A percentile compares a stretch with the other conserved stretches of the same genome.
Evolutionary conservation across 108 stramenopile genomes (phyloP).

Genomic region (Pelagomonas calceolata): DNA sequence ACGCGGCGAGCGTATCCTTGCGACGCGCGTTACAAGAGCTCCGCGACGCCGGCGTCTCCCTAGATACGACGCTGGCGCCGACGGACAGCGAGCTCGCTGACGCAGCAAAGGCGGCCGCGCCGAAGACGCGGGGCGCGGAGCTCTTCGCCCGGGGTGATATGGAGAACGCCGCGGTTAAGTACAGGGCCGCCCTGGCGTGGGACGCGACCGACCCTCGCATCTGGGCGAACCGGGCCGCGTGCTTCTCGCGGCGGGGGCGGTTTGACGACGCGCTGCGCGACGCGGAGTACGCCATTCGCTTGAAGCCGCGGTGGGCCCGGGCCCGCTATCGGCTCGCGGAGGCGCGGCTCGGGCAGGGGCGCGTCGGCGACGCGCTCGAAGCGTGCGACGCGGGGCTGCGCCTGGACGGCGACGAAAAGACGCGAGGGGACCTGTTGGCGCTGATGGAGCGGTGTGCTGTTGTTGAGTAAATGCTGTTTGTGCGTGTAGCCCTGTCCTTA

Average conservation of each 20-base stretch:
- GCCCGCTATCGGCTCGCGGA: not conserved
- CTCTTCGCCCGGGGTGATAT: not conserved
- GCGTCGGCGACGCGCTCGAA: not conserved
- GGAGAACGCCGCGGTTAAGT: not conserved
- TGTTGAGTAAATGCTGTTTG: too few species aligned
- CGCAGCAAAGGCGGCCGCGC: too few species aligned
- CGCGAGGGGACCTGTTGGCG: too few species aligned
- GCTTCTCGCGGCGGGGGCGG: not conserved
- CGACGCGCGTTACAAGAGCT: too few species aligned
- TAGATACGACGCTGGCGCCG: too few species aligned
- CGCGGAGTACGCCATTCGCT: not conserved
- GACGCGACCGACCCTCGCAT: not conserved
- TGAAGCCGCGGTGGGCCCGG: not conserved
- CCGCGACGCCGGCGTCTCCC: too few species aligned
- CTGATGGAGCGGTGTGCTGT: too few species aligned
- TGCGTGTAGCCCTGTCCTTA: too few species aligned
- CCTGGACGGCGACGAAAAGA: too few species aligned
- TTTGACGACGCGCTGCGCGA: not conserved
- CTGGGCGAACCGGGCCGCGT: not conserved
- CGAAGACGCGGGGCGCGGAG: too few species aligned
- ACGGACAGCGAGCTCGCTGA: too few species aligned
- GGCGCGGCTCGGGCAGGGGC: not conserved
- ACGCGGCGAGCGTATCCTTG: too few species aligned
- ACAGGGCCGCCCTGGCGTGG: constrained; percentile 5
- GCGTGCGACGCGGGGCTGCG: not conserved